Evolutionary conservation across 805 yeast species (phyloP).

Genomic region (Scheffersomyces ergatensis): DNA sequence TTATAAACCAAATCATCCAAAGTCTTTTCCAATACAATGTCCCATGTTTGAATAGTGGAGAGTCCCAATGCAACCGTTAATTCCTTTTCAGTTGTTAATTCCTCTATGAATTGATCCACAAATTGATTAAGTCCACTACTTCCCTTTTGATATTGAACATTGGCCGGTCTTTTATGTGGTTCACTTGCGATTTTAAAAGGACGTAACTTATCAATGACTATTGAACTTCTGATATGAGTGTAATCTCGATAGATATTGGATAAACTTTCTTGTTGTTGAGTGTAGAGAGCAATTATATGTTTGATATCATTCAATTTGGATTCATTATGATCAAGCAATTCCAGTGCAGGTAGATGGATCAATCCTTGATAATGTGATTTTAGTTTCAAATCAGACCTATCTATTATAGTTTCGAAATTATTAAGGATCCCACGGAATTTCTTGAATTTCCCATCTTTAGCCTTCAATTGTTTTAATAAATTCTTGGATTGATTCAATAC

Average conservation of each 20-base stretch:
- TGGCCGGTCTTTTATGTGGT: conserved; percentile 29
- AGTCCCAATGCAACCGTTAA: conserved; percentile 35
- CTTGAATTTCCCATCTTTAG: conserved; percentile 37
- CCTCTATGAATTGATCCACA: conserved; percentile 49
- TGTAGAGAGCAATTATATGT: conserved; percentile 46
- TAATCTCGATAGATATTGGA: conserved; percentile 14
- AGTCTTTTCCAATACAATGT: background rate
- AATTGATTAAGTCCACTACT: conserved; percentile 56
- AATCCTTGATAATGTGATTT: conserved; percentile 28
- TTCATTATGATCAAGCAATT: conserved; percentile 25
- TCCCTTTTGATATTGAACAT: conserved; percentile 58
- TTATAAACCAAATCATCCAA: conserved; percentile 1
- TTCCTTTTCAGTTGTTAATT: conserved; percentile 49
- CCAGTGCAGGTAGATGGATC: conserved; percentile 1
- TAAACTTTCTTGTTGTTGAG: conserved; percentile 17
- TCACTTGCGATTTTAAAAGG: conserved; percentile 46
- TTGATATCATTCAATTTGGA: conserved; percentile 36
- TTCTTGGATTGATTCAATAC: conserved; percentile 38
- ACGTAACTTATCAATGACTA: conserved; percentile 42
- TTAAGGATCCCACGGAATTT: conserved; percentile 68
- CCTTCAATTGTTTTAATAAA: conserved; percentile 44
- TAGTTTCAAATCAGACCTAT: conserved; percentile 55
- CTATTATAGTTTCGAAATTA: conserved; percentile 55
- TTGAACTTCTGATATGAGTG: conserved; percentile 19
- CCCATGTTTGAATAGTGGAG: background rate